Evolutionary conservation across 2,329 filamentous ascomycete genomes (phyloP).

Genomic region (Aureobasidium musti): DNA sequence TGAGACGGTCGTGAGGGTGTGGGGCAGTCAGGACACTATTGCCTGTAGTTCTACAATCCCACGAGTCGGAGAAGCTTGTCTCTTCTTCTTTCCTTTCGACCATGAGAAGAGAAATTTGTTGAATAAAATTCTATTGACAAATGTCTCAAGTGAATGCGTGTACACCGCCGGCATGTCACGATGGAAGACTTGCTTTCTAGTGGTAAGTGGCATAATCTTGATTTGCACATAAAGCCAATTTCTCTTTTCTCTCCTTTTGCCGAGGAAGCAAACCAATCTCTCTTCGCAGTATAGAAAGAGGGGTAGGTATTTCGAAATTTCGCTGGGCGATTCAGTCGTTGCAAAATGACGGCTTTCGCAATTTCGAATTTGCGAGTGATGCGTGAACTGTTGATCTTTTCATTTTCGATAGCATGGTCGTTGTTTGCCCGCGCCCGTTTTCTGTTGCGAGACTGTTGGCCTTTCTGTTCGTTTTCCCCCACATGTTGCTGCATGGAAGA

Average conservation of each 20-base stretch:
- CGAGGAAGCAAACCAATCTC: constrained; percentile 6
- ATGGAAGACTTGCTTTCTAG: background rate
- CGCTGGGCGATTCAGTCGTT: background rate
- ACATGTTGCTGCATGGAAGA: constrained; percentile 14
- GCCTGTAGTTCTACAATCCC: constrained; percentile 2
- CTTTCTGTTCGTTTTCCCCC: background rate
- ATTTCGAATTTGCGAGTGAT: background rate
- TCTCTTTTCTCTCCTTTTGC: background rate
- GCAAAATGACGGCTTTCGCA: constrained; percentile 5
- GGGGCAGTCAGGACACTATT: background rate
- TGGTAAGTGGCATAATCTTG: constrained; percentile 23
- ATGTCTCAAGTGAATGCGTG: constrained; percentile 11
- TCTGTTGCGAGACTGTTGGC: constrained; percentile 1
- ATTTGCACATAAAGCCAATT: constrained; percentile 4
- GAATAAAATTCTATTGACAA: constrained; percentile 7
- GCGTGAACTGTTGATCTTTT: constrained; percentile 20
- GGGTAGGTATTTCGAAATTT: background rate
- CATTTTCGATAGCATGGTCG: constrained; percentile 24
- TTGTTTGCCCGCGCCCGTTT: background rate
- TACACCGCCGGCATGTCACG: background rate
- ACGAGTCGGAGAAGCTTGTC: background rate
- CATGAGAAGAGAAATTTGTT: background rate
- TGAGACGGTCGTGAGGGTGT: background rate
- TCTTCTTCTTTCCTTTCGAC: background rate
- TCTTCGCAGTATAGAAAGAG: constrained; percentile 1